Percentiles rank a stretch among this genome's conserved stretches.
These are phyloP conservation scores for Solanum bulbocastanum DNA, from an alignment of 257 asterid species.

Conservation along the genomic window DNA sequence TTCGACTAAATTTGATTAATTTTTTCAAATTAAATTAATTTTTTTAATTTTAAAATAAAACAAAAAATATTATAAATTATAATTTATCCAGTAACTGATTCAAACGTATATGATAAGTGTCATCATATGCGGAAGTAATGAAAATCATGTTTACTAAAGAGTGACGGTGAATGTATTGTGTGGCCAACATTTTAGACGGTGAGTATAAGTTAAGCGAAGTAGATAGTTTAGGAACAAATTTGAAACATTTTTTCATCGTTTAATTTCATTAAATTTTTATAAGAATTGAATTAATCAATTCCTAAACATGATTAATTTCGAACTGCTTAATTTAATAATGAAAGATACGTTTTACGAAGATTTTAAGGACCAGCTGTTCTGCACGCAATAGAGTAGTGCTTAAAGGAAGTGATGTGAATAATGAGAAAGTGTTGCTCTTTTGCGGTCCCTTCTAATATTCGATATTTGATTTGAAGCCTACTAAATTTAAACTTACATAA, in stretches of 20 bases:
- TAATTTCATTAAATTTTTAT: background rate
- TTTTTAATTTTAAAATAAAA: no score
- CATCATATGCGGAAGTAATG: background rate
- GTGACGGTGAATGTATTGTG: background rate
- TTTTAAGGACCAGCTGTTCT: background rate
- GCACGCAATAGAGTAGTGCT: background rate
- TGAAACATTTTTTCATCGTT: background rate
- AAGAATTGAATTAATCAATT: background rate
- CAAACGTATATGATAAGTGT: background rate
- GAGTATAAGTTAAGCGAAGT: background rate
- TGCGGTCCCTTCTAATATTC: background rate
- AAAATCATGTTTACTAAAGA: background rate
- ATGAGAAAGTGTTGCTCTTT: background rate
- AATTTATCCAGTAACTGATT: background rate
- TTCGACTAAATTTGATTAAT: no score
- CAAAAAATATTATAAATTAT: no score
- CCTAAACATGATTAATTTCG: background rate
- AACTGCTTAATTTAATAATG: background rate
- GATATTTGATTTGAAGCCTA: fast-evolving
- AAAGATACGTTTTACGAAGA: background rate
- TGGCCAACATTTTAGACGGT: no score
- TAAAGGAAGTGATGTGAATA: background rate
- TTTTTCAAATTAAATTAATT: no score
- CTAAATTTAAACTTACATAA: fast-evolving
- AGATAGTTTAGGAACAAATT: background rate